phyloP scores from a whole-genome alignment of 176 grass and related monocot genomes.

The Tillandsia fasciculata region DNA sequence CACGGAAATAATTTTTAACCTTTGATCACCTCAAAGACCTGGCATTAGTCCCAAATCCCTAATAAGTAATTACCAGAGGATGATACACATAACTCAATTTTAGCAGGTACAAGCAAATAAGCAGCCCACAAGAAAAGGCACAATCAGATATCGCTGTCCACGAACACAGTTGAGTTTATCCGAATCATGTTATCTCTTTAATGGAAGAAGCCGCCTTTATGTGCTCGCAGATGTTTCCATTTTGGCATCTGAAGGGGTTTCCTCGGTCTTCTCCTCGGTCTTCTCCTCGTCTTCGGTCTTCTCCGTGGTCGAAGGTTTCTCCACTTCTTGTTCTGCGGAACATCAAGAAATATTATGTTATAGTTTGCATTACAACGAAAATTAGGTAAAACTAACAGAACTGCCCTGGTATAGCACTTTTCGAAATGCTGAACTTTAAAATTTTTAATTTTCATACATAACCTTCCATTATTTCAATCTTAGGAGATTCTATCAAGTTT shows the following conservation, averaged over 20 bases:
- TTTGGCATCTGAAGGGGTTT: constrained; percentile 15
- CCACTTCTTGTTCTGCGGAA: constrained; percentile 26
- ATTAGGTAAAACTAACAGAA: neutral
- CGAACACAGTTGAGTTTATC: neutral
- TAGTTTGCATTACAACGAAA: neutral
- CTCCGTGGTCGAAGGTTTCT: constrained; percentile 27
- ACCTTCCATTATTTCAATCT: no score
- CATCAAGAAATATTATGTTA: neutral
- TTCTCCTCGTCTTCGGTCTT: constrained; percentile 18
- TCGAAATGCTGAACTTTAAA: no score
- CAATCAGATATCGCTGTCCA: neutral
- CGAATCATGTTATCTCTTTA: neutral
- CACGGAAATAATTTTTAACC: no score
- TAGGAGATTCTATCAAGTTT: no score
- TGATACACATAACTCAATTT: neutral
- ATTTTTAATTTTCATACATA: no score
- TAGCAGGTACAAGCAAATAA: neutral
- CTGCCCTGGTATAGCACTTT: neutral
- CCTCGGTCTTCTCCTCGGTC: constrained; percentile 9
- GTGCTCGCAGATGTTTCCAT: constrained; percentile 26
- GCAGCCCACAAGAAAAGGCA: neutral
- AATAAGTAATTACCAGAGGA: no score
- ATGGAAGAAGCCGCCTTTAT: constrained; percentile 13
- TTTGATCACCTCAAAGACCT: no score
- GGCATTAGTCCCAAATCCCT: no score